phyloP scores from a whole-genome alignment of 306 rosid genomes.

The Medicago truncatula region MtrunA17r5.0-ANR NC_053049.1:20273001-20273500 shows the following conservation, averaged over 20 bases:
- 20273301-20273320: background rate
- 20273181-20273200: background rate
- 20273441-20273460: no score
- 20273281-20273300: background rate
- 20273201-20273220: background rate
- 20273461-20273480: no score
- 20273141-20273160: conserved; percentile 48
- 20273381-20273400: background rate
- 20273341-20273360: conserved; percentile 13
- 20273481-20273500: no score
- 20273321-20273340: conserved; percentile 11
- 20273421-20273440: no score
- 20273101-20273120: conserved; percentile 56
- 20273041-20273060: conserved; percentile 50
- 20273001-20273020: background rate
- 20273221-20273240: background rate
- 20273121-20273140: conserved; percentile 62
- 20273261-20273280: background rate
- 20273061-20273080: conserved; percentile 54
- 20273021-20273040: background rate
- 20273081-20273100: conserved; percentile 59
- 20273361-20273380: background rate
- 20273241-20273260: background rate
- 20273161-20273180: conserved; percentile 24
- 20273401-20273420: no score